Evolutionary conservation across 2,329 filamentous ascomycete genomes (phyloP).

Genomic region (Botrytis porri): DNA sequence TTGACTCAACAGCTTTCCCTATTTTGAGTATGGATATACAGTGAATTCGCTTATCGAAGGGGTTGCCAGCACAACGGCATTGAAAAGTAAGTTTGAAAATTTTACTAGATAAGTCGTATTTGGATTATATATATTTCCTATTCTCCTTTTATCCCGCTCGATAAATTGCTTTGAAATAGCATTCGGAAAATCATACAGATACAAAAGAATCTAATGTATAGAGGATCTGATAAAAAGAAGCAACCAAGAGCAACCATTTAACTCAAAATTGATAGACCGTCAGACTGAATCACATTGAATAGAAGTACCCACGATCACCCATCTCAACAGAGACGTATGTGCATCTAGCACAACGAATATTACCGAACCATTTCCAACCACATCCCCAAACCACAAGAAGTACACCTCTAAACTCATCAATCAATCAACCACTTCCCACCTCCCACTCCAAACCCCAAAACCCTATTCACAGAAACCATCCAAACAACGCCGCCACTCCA

Average conservation of each 20-base stretch:
- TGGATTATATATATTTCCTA: not conserved
- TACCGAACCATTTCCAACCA: not conserved
- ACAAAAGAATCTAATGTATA: not conserved
- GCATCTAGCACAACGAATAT: not conserved
- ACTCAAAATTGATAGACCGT: not conserved
- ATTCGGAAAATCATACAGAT: not conserved
- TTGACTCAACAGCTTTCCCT: not conserved
- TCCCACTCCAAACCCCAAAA: not conserved
- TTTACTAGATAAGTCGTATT: not conserved
- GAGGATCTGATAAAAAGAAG: not conserved
- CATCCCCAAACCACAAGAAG: not conserved
- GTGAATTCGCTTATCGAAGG: accelerated
- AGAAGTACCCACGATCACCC: not conserved
- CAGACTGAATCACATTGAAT: not conserved
- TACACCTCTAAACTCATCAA: not conserved
- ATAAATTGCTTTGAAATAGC: not conserved
- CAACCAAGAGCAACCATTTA: not conserved
- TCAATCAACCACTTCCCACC: not conserved
- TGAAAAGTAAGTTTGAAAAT: not conserved
- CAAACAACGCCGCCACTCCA: constrained; percentile 4
- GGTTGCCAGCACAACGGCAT: not conserved
- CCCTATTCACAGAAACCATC: not conserved
- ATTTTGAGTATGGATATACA: not conserved
- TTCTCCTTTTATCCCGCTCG: not conserved
- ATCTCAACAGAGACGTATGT: accelerated